A percentile compares a stretch with the other conserved stretches of the same genome.
phyloP scores from a whole-genome alignment of 2,329 filamentous ascomycete genomes.

The Aspergillus ochraceus region DNA sequence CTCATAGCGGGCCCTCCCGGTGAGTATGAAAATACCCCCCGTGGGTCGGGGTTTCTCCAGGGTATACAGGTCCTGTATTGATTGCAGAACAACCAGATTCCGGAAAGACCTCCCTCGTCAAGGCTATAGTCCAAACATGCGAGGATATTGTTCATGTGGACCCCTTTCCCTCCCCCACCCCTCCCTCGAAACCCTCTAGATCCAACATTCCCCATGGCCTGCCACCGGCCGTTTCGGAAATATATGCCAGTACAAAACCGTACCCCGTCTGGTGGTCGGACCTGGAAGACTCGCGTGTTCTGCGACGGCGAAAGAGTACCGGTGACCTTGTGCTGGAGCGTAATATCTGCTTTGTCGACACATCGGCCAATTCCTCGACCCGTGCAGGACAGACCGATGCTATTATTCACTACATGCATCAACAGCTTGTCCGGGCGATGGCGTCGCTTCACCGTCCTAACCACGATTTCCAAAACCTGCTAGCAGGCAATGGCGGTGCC shows the following conservation, averaged over 20 bases:
- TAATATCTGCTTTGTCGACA: constrained; percentile 93
- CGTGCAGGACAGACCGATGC: constrained; percentile 55
- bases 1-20: constrained; percentile 78
- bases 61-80: neutral
- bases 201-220: constrained; percentile 17
- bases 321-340: constrained; percentile 80
- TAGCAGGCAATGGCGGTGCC: constrained; percentile 78
- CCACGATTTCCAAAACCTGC: constrained; percentile 70
- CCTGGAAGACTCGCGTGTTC: constrained; percentile 63
- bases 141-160: constrained; percentile 95
- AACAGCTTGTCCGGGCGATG: constrained; percentile 64
- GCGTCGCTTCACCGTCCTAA: constrained; percentile 65
- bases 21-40: constrained; percentile 36
- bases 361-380: constrained; percentile 61
- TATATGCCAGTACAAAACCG: constrained; percentile 77
- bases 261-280: constrained; percentile 91
- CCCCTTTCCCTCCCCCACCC: constrained; percentile 42
- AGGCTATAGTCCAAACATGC: constrained; percentile 80
- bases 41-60: neutral
- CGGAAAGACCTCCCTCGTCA: constrained; percentile 88
- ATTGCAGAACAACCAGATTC: constrained; percentile 54
- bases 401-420: constrained; percentile 71
- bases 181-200: constrained; percentile 19
- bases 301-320: constrained; percentile 67
- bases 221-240: constrained; percentile 57